phyloP scores from a whole-genome alignment of 2,329 filamentous ascomycete genomes.

The Fusarium continuum region DNA sequence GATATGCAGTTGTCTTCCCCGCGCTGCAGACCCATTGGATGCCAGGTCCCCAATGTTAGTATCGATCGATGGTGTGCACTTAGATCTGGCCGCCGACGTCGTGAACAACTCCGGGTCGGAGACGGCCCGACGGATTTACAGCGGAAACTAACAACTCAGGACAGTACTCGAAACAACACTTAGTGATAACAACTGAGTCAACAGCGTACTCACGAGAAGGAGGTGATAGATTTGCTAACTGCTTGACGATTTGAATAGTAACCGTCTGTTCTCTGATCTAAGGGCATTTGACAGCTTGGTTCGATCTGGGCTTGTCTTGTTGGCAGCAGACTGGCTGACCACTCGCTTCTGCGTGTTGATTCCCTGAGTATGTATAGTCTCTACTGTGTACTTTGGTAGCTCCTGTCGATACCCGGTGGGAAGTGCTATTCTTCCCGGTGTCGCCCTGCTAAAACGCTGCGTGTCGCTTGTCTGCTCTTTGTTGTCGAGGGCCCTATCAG shows the following conservation, averaged over 20 bases:
- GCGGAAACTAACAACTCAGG: constrained; percentile 4
- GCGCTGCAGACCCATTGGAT: constrained; percentile 1
- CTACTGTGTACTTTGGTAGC: not conserved
- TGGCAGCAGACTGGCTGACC: not conserved
- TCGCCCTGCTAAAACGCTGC: not conserved
- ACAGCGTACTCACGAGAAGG: not conserved
- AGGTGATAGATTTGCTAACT: constrained; percentile 25
- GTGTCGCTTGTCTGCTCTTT: not conserved
- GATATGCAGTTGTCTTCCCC: constrained; percentile 20
- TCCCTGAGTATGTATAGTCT: not conserved
- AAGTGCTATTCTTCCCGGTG: not conserved
- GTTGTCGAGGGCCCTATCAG: not conserved
- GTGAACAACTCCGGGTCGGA: constrained; percentile 20
- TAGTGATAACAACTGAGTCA: too few species aligned
- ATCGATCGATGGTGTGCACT: constrained; percentile 17
- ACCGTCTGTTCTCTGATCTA: not conserved
- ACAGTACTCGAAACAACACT: not conserved
- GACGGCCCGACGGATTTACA: constrained; percentile 36
- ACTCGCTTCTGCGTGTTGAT: not conserved
- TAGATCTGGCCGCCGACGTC: constrained; percentile 21
- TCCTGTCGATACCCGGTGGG: not conserved
- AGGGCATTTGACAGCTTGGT: constrained; percentile 10
- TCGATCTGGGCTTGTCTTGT: not conserved
- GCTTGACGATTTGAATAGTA: constrained; percentile 15
- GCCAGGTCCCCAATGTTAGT: constrained; percentile 6